Evolutionary conservation across 2,329 filamentous ascomycete genomes (phyloP), one percentile per base, ranked within the genome.

Genomic region (Madurella mycetomatis): DNA sequence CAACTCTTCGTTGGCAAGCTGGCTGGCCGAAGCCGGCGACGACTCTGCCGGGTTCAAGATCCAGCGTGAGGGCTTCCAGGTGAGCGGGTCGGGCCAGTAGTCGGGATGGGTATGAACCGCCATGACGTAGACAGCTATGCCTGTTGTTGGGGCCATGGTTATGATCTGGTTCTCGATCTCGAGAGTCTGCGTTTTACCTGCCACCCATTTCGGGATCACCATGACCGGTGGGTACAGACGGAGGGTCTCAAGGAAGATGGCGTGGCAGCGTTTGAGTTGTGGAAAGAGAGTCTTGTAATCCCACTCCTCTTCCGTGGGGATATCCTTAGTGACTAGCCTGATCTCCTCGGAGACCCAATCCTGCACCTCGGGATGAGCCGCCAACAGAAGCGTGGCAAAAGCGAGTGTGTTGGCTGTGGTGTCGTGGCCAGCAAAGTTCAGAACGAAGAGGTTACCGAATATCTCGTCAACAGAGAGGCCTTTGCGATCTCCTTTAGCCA

Each of bases 401-500:
- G 70, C 69, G 5, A 79, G 60, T 0, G 72, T 72, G 30, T 76
- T 72, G 0, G 77, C 74, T 0, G 76, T 77, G 0, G 77, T 79
- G 54, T 81, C 77, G 53, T 79, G 76, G 0, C 78, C 78, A 0
- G 78, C 77, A 47, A 80, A 68, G 46, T 75, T 78, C 56, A 78
- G 41, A 74, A 74, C 58, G 34, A 67, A 68, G n/a, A 66, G 52
- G 25, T 68, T 65, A 2, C 66, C 64, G 12, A 60, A 62, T 18
- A 63, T 60, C 25, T 67, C 62, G 9, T 62, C 54, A 3, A 60
- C 41, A 0, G 58, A 61, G 7, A 66, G 55, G 1, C 60, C 61
- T n/a, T 53, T 58, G 16, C 50, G 61, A 9, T 45, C 46, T 19
- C 12, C 44, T 51, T 55, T 57, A 34, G n/a, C 30, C 9, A 9